Base-by-base conservation (phyloP, 1,284 basidiomycete species). In the Microbotryum saponariae region DNA sequence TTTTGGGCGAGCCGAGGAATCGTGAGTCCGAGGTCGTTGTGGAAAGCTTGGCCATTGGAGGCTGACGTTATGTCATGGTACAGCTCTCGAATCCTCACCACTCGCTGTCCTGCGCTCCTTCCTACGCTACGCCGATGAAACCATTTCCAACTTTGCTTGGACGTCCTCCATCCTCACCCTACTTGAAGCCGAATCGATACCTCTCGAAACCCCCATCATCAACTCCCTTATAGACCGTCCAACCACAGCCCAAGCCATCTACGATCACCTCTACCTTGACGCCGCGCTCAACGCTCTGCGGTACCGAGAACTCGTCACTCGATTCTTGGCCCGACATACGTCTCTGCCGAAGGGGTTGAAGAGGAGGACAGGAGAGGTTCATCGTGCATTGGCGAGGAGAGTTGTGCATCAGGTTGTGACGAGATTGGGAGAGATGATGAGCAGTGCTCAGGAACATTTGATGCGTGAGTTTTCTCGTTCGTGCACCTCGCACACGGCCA, bases 261-360 rank as follows among this genome's bases (percentile, higher is more conserved):
- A 16, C 12, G 37, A n/a, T 23, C n/a, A 5, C 14, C 14, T 62
- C 2, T 51, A 27, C 9, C 48, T 48, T 12, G 57, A 59, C 6
- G 4, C 20, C 31, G 29, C n/a, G 33, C 7, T 62, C 10, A 53
- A 58, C 31, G 20, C 6, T 4, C 14, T 54, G 16, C 49, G 60
- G 42, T 16, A 47, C 14, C 54, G 53, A 49, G 60, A 62, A 44
- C 18, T 54, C 7, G n/a, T 62, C 14, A 56, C 57, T 31, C 23
- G 57, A 31, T 29, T 31, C 6, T 7, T 62, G n/a, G 45, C 51
- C 0, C 25, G 37, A 14, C 37, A 42, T 18, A 10, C 37, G 16
- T 3, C 37, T 16, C 37, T 42, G 9, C 37, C 37, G 37, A 42
- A 42, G 37, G 12, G 37, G 12, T 42, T 42, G 37, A 42, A 42